phyloP scores from a whole-genome alignment of 1,139 yeast genomes.

The Suhomyces choctaworum region DNA sequence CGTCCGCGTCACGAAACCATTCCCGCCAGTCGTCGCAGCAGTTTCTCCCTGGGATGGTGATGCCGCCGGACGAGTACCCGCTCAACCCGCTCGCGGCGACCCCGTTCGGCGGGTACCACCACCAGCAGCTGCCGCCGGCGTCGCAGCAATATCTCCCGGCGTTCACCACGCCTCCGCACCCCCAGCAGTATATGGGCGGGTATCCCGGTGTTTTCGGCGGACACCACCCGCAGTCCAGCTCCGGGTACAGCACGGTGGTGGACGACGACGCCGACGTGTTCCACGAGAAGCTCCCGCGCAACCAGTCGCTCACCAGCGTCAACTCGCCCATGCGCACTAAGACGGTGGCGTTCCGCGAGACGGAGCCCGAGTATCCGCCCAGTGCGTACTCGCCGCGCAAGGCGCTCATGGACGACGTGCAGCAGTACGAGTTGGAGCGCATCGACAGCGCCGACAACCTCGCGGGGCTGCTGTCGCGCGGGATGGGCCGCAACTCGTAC shows the following conservation, averaged over 20 bases:
- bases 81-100: too few species aligned
- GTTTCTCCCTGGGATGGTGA: slow-evolving; percentile 11
- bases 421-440: slow-evolving; percentile 25
- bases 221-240: slow-evolving; percentile 17
- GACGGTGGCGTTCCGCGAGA: slow-evolving; percentile 37
- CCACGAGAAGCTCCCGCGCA: slow-evolving; percentile 18
- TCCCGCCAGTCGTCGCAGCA: slow-evolving; percentile 13
- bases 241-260: slow-evolving; percentile 24
- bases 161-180: slow-evolving; percentile 6
- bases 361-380: slow-evolving; percentile 39
- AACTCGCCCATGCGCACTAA: slow-evolving; percentile 21
- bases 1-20: slow-evolving; percentile 10
- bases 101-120: slow-evolving; percentile 6
- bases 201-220: slow-evolving; percentile 9
- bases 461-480: slow-evolving; percentile 5
- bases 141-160: slow-evolving; percentile 10
- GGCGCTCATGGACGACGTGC: slow-evolving; percentile 22
- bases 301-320: slow-evolving; percentile 12
- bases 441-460: slow-evolving; percentile 21
- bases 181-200: slow-evolving; percentile 7
- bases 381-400: slow-evolving; percentile 32
- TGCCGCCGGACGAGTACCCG: too few species aligned
- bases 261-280: slow-evolving; percentile 23
- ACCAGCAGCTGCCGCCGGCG: slow-evolving; percentile 11
- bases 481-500: slow-evolving; percentile 9